A percentile compares a stretch with the other conserved stretches of the same genome.
These are phyloP conservation scores for Calonectria pauciramosa DNA, from an alignment of 2,329 filamentous ascomycete species.

Conservation along the genomic window DNA sequence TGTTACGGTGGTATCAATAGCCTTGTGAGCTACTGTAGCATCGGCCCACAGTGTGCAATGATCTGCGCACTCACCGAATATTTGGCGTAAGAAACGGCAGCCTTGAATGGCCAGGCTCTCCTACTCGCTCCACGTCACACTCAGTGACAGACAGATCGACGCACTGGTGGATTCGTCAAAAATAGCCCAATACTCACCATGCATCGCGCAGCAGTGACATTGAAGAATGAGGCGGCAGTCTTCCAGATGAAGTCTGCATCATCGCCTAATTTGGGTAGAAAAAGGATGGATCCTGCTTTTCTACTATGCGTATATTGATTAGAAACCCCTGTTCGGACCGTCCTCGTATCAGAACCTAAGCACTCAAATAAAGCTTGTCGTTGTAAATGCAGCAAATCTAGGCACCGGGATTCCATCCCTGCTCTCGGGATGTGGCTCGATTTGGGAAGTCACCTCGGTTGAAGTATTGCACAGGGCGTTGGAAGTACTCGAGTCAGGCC, in stretches of 20 bases:
- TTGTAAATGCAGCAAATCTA: not conserved
- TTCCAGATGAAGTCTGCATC: not conserved
- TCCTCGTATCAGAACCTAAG: not conserved
- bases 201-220: not conserved
- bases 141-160: not conserved
- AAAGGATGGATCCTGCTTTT: not conserved
- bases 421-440: not conserved
- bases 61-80: not conserved
- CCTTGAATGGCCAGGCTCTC: not conserved
- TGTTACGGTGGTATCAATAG: not conserved
- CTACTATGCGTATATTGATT: not conserved
- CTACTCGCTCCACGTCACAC: not conserved
- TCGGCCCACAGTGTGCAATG: not conserved
- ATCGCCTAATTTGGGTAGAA: not conserved
- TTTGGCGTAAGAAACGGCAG: not conserved
- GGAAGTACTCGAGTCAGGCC: not conserved
- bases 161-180: not conserved
- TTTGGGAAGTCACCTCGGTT: not conserved
- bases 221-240: not conserved
- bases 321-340: not conserved
- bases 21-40: not conserved
- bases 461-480: not conserved
- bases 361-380: not conserved
- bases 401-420: not conserved
- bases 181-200: not conserved